Evolutionary conservation across 805 yeast species (phyloP).

Genomic region (Saturnispora zaruensis): DNA sequence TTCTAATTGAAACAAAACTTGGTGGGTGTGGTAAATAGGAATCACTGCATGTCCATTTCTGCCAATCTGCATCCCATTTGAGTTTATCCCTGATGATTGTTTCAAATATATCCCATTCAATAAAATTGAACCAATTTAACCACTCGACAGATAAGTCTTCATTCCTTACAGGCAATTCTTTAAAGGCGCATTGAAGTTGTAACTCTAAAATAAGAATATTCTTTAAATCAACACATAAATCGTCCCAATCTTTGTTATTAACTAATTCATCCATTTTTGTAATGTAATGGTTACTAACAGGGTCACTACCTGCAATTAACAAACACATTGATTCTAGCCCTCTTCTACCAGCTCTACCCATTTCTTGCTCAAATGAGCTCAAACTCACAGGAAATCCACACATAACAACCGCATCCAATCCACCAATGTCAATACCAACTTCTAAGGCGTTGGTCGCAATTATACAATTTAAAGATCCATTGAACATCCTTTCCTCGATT

Average conservation of each 20-base stretch:
- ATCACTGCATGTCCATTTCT: conserved; percentile 47
- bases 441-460: conserved; percentile 94
- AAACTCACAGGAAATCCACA: conserved; percentile 90
- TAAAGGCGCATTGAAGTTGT: conserved; percentile 86
- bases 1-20: conserved; percentile 65
- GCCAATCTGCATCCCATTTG: conserved; percentile 32
- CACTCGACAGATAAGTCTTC: conserved; percentile 19
- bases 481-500: conserved; percentile 86
- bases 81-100: conserved; percentile 27
- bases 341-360: conserved; percentile 95
- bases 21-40: conserved; percentile 78
- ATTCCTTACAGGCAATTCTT: conserved; percentile 48
- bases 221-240: conserved; percentile 50
- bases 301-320: conserved; percentile 72
- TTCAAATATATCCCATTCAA: conserved; percentile 18
- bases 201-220: conserved; percentile 60
- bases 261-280: conserved; percentile 54
- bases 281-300: conserved; percentile 80
- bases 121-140: conserved; percentile 14
- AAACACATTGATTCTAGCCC: conserved; percentile 76
- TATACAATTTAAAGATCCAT: conserved; percentile 75
- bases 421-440: conserved; percentile 91
- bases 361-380: conserved; percentile 86
- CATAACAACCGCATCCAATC: conserved; percentile 81
- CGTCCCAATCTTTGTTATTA: conserved; percentile 42